Percentiles rank a stretch among this genome's conserved stretches.
These are phyloP conservation scores for Malbranchea cinnamomea DNA, from an alignment of 2,329 filamentous ascomycete species.

Conservation along the genomic window DNA sequence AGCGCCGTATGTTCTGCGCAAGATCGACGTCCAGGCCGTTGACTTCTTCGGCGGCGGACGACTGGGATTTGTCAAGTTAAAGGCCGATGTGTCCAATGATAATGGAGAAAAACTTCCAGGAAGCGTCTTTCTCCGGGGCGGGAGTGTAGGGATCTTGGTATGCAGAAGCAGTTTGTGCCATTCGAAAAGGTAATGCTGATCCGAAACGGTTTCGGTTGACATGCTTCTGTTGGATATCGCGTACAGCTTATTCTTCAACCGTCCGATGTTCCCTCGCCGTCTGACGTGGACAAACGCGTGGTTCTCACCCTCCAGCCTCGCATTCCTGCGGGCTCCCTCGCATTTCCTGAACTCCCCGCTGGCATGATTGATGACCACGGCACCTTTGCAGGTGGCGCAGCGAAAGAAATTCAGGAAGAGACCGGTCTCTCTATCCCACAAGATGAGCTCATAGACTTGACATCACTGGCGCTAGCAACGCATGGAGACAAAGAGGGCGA, in stretches of 20 bases:
- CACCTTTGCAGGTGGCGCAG: constrained; percentile 39
- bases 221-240: neutral
- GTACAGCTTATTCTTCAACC: constrained; percentile 40
- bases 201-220: neutral
- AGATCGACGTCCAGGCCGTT: constrained; percentile 39
- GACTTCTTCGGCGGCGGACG: constrained; percentile 37
- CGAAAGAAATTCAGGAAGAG: constrained; percentile 43
- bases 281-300: constrained; percentile 28
- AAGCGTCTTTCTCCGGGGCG: constrained; percentile 42
- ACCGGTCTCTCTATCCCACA: constrained; percentile 37
- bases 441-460: constrained; percentile 39
- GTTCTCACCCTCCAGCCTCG: constrained; percentile 43
- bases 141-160: constrained; percentile 43
- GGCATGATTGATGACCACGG: constrained; percentile 45
- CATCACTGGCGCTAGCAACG: constrained; percentile 30
- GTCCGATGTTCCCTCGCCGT: constrained; percentile 28
- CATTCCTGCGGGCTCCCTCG: constrained; percentile 39
- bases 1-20: constrained; percentile 35
- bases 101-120: constrained; percentile 38
- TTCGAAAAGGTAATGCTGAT: neutral
- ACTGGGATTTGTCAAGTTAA: constrained; percentile 43
- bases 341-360: constrained; percentile 42
- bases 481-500: constrained; percentile 13
- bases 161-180: constrained; percentile 8
- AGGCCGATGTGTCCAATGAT: constrained; percentile 38